Evolutionary conservation across 805 yeast genomes (phyloP), one percentile per base, ranked within the genome.

Genomic region (Wickerhamiella shivajii): DNA sequence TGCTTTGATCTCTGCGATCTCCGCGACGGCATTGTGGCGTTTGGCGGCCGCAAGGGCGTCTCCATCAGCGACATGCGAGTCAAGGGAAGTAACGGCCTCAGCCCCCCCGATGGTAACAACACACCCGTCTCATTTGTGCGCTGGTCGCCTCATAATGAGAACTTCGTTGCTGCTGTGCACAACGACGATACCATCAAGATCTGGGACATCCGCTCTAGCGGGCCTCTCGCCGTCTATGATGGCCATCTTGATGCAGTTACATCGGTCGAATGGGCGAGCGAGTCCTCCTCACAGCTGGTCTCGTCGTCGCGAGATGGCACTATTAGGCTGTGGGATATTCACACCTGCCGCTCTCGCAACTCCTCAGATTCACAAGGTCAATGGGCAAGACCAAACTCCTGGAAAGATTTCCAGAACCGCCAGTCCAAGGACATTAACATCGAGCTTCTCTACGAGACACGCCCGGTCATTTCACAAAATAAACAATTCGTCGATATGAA

Each of bases 121-220:
- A 46, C 48, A 22, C 23, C 50, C 10, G 61, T 74, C 0, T 60
- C 63, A 31, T 36, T 56, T 13, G 67, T 74, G 30, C 64, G 63
- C 44, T 80, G 90, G 92, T 67, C 75, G 31, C 67, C 74, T 1
- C 46, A 55, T 12, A 66, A 77, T 50, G 66, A 72, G 19, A 66
- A 74, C 44, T 55, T 70, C 14, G 59, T 80, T 17, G 81, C 84
- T 3, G 69, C 83, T 2, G 69, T 74, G 5, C 77, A 73, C 43
- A 52, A 58, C 22, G 41, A 41, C 17, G 69, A 69, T 3, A 53
- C 67, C 3, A 66, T 74, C 26, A 60, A 73, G 42, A 57, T 80
- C 20, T 80, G 92, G 92, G 93, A 80, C 55, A 69, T 77, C 28
- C 62, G 93, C 41, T 63, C 70, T 24, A 54, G 59, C 24, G 64